Base-by-base conservation (phyloP, 495 filamentous ascomycete species). In the Hypoxylon intermedium region DNA sequence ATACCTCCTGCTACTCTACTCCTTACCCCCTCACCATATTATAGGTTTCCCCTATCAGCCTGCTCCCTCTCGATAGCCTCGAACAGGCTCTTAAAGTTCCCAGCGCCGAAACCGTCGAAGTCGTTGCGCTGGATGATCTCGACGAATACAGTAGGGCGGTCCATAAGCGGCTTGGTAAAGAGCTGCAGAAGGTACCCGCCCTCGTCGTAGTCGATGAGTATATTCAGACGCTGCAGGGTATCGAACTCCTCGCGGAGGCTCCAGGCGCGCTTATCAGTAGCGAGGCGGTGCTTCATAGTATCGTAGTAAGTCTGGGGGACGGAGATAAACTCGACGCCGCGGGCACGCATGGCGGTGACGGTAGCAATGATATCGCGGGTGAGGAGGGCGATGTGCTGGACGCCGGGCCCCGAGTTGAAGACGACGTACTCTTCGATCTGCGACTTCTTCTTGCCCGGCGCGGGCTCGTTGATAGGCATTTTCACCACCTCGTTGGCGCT, bases 401-500 rank as follows among this genome's bases (percentile, higher is more conserved):
- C 91, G 9, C 92, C 92, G 0, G 91, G 75, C 6, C 92, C 93
- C 54, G 84, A 81, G 77, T 93, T 94, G 76, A 92, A 96, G 67
- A 89, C 80, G 38, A 96, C 85, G 70, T 90, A 97, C 74, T 97
- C 93, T 71, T 96, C 92, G 68, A 97, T 97, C 75, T 97, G 93
- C 1, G 84, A 88, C 72, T 88, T 87, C 68, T 87, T 89, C 74
- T 91, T 91, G 44, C 92, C 93, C 36, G 84, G 80, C 0, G 93
- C 92, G 2, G 92, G 93, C 76, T 97, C 91, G 81, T 97, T 97
- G 82, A 97, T 93, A 63, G 93, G 93, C 90, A 97, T 97, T 73
- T 96, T 96, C 63, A 97, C 88, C 5, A 86, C 68, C 54, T 74
- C 73, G 41, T 91, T 86, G 73, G 89, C 88, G 1, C 85, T 89